Conservation (phyloP, 805 yeast genomes). For the Kuraishia piskuri region DNA sequence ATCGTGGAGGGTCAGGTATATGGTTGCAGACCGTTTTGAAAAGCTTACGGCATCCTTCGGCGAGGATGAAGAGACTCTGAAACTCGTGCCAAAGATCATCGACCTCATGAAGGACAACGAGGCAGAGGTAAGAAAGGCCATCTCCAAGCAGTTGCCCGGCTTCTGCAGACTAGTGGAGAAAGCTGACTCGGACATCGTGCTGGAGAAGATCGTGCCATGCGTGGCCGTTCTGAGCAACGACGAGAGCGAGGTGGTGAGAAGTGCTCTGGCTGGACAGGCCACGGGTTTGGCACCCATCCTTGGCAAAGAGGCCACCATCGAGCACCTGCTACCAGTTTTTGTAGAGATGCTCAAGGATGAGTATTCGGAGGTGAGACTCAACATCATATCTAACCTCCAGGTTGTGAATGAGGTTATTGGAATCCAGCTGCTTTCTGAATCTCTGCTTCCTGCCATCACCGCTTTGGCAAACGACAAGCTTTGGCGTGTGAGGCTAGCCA, state of each 20-base stretch:
- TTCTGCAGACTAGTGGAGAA: constrained; percentile 44
- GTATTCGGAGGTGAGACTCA: constrained; percentile 90
- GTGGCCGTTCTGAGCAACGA: constrained; percentile 81
- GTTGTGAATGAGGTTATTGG: constrained; percentile 93
- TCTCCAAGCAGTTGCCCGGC: constrained; percentile 83
- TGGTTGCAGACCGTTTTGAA: constrained; percentile 93
- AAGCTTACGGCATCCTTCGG: constrained; percentile 59
- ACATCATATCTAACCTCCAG: constrained; percentile 86
- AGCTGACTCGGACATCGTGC: constrained; percentile 37
- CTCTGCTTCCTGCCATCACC: constrained; percentile 88
- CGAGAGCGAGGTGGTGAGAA: constrained; percentile 87
- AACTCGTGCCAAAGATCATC: constrained; percentile 63
- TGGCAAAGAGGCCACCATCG: constrained; percentile 77
- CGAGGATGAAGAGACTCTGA: constrained; percentile 46
- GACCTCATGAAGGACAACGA: constrained; percentile 82
- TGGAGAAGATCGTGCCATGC: constrained; percentile 71
- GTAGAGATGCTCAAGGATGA: constrained; percentile 94
- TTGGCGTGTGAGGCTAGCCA: constrained; percentile 97
- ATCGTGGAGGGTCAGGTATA: constrained; percentile 97
- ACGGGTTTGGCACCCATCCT: constrained; percentile 81
- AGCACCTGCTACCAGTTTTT: constrained; percentile 77
- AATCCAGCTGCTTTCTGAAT: constrained; percentile 76
- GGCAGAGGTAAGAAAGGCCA: constrained; percentile 94
- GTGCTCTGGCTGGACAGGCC: constrained; percentile 82
- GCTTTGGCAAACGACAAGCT: constrained; percentile 93